Conservation (phyloP, 148 eudicot genomes). For the Linanthus parryae region DNA sequence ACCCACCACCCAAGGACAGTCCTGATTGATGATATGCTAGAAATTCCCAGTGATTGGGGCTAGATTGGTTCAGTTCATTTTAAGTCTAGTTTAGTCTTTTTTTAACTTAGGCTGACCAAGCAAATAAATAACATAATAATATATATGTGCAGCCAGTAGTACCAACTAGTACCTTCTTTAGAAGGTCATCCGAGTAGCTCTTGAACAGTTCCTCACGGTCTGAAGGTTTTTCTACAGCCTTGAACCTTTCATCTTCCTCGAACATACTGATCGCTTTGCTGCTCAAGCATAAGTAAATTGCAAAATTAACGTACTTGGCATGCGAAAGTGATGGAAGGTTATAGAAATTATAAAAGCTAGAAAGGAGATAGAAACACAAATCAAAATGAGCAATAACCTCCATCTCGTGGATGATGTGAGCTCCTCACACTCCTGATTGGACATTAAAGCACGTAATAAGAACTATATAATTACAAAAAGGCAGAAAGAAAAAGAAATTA, state of each 20-base stretch:
- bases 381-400: conserved; percentile 44
- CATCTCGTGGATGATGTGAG: conserved; percentile 82
- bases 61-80: too few species aligned
- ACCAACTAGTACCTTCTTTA: conserved; percentile 54
- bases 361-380: not conserved
- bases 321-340: not conserved
- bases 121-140: too few species aligned
- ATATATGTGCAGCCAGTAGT: too few species aligned
- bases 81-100: too few species aligned
- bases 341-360: not conserved
- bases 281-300: conserved; percentile 22
- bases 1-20: too few species aligned
- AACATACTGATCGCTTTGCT: conserved; percentile 86
- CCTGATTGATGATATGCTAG: too few species aligned
- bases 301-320: conserved; percentile 10
- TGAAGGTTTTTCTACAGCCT: conserved; percentile 76
- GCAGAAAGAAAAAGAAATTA: not conserved
- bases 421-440: conserved; percentile 69
- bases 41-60: too few species aligned
- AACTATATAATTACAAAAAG: not conserved
- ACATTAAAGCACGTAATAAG: conserved; percentile 3
- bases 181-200: conserved; percentile 79
- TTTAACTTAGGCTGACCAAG: too few species aligned
- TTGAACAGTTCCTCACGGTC: conserved; percentile 95
- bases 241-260: conserved; percentile 92